These are phyloP conservation scores for Xylaria nigripes DNA, from an alignment of 495 filamentous ascomycete genomes.

Conservation along the genomic window DNA sequence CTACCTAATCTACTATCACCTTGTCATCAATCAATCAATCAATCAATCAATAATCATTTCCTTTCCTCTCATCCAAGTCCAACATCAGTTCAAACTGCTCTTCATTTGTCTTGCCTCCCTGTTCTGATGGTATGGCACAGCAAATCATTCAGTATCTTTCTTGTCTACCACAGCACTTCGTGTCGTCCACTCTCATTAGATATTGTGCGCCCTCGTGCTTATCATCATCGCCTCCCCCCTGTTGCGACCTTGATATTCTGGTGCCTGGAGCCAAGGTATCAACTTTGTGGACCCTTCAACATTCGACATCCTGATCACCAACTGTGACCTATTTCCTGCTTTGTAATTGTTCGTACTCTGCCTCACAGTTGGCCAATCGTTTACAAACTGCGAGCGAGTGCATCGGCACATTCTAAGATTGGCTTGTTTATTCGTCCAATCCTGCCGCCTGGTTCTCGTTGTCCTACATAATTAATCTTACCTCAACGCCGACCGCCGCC, in stretches of 20 bases:
- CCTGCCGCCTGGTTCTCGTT: conserved; percentile 1
- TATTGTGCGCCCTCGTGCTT: background rate
- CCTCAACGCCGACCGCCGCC: background rate
- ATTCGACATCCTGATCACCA: background rate
- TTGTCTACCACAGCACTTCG: conserved; percentile 3
- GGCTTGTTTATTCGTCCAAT: conserved; percentile 1
- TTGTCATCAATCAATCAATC: background rate
- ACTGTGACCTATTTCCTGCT: background rate
- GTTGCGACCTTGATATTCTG: conserved; percentile 2
- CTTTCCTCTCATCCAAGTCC: background rate
- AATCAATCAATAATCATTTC: background rate
- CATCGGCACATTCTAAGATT: background rate
- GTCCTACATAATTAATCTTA: conserved; percentile 1
- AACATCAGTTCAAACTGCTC: background rate
- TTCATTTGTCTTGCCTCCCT: background rate
- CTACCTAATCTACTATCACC: background rate
- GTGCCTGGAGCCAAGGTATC: conserved; percentile 5
- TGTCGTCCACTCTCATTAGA: background rate
- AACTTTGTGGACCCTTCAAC: background rate
- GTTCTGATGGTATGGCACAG: conserved; percentile 10
- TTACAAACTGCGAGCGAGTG: conserved; percentile 1
- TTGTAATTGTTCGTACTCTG: background rate
- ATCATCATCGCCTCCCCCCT: background rate
- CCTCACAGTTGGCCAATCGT: conserved; percentile 4
- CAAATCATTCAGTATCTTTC: background rate